Percentiles rank a stretch among this genome's conserved stretches.
Conservation (phyloP, 176 grass and related monocot species). For the Alopecurus myosuroides region DNA sequence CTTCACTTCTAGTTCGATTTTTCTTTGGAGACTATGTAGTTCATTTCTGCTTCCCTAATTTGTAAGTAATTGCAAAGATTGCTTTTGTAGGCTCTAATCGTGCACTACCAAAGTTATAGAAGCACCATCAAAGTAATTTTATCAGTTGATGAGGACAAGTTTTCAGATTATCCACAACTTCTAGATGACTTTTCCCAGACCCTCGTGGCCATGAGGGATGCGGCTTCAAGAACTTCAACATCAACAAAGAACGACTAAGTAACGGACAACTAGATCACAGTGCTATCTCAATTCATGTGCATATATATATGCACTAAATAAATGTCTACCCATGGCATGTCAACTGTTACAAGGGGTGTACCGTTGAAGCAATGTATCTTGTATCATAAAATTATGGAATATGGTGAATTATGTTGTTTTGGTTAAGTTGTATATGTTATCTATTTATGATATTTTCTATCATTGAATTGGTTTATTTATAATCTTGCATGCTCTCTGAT, state of each 20-base stretch:
- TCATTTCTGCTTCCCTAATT: not conserved
- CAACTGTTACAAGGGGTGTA: no score
- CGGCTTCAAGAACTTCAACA: not conserved
- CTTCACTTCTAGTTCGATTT: not conserved
- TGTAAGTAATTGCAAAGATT: not conserved
- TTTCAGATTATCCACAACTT: conserved; percentile 40
- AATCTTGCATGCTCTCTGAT: no score
- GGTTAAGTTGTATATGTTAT: no score
- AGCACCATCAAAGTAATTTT: conserved; percentile 53
- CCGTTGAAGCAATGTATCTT: no score
- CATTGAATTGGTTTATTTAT: no score
- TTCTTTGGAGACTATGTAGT: no score
- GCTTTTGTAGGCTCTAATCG: conserved; percentile 36
- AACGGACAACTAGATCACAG: not conserved
- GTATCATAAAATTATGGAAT: no score
- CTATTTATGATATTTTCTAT: no score
- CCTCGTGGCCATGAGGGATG: conserved; percentile 17
- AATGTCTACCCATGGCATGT: not conserved
- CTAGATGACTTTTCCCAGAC: conserved; percentile 45
- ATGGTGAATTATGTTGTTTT: no score
- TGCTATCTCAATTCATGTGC: not conserved
- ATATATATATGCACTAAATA: not conserved
- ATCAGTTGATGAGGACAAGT: conserved; percentile 38
- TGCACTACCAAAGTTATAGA: conserved; percentile 60
- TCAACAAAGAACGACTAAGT: not conserved